Evolutionary conservation across 1,139 yeast species (phyloP), one percentile per base, ranked within the genome.

Genomic region (Starmera stellimalicola): DNA sequence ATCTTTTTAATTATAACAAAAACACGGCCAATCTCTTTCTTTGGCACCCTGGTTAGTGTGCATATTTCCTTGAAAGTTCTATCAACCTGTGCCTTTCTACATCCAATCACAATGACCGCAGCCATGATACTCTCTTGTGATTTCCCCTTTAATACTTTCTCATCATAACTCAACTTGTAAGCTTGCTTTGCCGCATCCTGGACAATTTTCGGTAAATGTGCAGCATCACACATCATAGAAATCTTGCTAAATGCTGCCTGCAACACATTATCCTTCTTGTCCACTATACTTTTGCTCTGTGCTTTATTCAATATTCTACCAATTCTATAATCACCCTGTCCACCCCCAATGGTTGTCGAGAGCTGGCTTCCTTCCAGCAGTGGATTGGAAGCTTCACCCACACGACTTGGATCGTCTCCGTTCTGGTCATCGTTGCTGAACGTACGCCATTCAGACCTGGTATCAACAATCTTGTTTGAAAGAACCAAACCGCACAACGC

Each of bases 351-450:
- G 68, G 88, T 77, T 5, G 98, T 91, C 16, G 94, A 87, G 39
- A 91, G 75, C 57, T 87, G 94, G 49, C 83, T 93, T 18, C 94
- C 83, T 51, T 88, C 97, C 48, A 93, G 66, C 40, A 88, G 63
- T 11, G 97, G 96, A 54, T 88, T 88, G n/a, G 93, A 81, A 3
- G 97, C 97, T 53, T 88, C 97, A 57, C 98, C 98, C 43, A 91
- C 98, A 82, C 98, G 97, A 48, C 94, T 80, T 4, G 98, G 98
- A 57, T 91, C 98, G 54, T 87, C 97, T 48, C 94, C 95, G 46
- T 91, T 93, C 59, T 88, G 97, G 56, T 91, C 98, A 57, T 91
- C 98, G 56, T 91, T 91, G 42, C 82, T 76, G 59, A 91, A 91
- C 2, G 98, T 91, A 66, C 98, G 83, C 98, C 98, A 91, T 65